A percentile compares a stretch with the other conserved stretches of the same genome.
Conservation (phyloP, 2,329 filamentous ascomycete species). For the Hypoxylon rubiginosum region DNA sequence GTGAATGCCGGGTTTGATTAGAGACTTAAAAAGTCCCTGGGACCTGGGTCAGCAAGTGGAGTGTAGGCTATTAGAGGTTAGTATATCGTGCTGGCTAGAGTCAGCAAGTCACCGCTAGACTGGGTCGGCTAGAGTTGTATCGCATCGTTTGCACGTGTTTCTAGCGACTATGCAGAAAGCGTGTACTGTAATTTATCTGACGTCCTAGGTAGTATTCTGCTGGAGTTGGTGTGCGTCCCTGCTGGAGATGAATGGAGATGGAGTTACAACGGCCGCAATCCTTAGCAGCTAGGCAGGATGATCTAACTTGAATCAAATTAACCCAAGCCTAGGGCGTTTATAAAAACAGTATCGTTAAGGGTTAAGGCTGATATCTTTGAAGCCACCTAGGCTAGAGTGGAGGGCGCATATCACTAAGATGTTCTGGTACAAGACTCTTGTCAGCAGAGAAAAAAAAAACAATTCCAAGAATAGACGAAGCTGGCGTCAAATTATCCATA, state of each 20-base stretch:
- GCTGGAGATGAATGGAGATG: neutral
- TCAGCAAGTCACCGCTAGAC: neutral
- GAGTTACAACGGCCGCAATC: neutral
- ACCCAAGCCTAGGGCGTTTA: too few species aligned
- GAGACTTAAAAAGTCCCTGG: neutral
- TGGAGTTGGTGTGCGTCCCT: neutral
- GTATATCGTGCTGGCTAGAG: neutral
- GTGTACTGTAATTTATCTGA: neutral
- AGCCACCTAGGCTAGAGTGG: neutral
- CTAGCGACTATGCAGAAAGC: neutral
- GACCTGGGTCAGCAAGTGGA: neutral
- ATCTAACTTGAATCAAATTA: neutral
- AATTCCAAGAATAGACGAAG: slow-evolving; percentile 23
- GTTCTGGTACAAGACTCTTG: neutral
- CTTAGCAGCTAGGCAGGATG: neutral
- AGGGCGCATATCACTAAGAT: neutral
- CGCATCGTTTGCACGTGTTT: neutral
- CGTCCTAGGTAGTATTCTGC: slow-evolving; percentile 1
- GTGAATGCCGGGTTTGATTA: neutral
- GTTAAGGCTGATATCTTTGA: neutral
- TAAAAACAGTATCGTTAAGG: too few species aligned
- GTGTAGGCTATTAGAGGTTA: neutral
- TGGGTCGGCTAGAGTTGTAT: neutral
- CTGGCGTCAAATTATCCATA: slow-evolving; percentile 7
- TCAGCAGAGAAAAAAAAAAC: neutral